Evolutionary conservation across 345 rosid species (phyloP), one percentile per base, ranked within the genome.

Genomic region (Acer campestre): DNA sequence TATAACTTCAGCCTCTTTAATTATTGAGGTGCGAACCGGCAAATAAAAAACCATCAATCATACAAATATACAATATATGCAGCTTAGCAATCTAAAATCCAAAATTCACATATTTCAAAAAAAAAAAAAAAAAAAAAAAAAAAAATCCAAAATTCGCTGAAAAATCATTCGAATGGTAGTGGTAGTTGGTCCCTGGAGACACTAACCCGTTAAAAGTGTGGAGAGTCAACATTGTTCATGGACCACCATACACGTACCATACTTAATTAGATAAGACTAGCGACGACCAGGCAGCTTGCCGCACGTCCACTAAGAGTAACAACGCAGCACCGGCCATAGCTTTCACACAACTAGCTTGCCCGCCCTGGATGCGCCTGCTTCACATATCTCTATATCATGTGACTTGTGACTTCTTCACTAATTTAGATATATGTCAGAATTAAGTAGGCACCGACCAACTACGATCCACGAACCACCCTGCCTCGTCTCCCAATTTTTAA

Each of bases 241-340:
- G 63, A 35, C 61, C 61, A 31, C 48, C 38, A 71, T 29, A n/a
- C 67, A 42, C 61, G 61, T 11, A 27, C 72, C 16, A 9, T 56
- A 66, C 74, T 35, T 35, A 35, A 35, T 35, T 35, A 35, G 38
- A 35, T 35, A 35, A 35, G 38, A 62, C 69, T 17, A 11, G 61
- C 77, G 20, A 40, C 42, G 25, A 25, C 1, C 25, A 18, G 59
- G 62, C 79, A 80, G 10, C n/a, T 42, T 31, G 29, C 71, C 61
- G 79, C 77, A 73, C 71, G 53, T 67, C 71, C 55, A 61, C 56
- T 40, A 58, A 12, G 7, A 35, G 29, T 38, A 10, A 20, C 65
- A 27, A n/a, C 20, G 6, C 8, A 17, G 10, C 22, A 17, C 29
- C n/a, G 23, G 11, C 42, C 79, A 65, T 56, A 10, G 64, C 67